Evolutionary conservation across 164 flowering plant genomes (phyloP).

Genomic region (Macadamia tetraphylla): DNA sequence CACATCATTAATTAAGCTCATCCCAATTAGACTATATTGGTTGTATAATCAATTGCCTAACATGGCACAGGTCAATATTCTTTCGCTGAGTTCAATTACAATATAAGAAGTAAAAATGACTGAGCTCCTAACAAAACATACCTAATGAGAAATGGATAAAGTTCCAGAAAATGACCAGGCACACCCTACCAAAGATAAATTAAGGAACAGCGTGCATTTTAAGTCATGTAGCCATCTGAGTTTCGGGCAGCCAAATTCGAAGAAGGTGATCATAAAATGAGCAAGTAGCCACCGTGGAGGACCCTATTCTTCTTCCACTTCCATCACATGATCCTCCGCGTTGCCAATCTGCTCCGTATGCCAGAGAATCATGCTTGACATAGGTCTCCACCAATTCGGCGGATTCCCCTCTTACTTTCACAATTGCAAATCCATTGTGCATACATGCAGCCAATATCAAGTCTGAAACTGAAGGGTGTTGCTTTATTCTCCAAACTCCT

Average conservation of each 20-base stretch:
- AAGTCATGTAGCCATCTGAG: conserved; percentile 22
- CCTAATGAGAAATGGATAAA: too few relatives aligned
- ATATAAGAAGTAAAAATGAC: too few relatives aligned
- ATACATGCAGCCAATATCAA: conserved; percentile 85
- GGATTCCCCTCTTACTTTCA: conserved; percentile 30
- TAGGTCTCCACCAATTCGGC: conserved; percentile 58
- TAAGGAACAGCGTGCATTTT: background rate
- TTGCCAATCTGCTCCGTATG: conserved; percentile 96
- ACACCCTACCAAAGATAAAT: background rate
- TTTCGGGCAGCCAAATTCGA: conserved; percentile 68
- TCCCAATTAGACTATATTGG: too few relatives aligned
- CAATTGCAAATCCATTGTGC: conserved; percentile 90
- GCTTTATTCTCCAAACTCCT: conserved; percentile 94
- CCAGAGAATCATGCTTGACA: conserved; percentile 66
- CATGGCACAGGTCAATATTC: too few relatives aligned
- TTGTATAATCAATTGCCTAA: too few relatives aligned
- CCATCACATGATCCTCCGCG: conserved; percentile 18
- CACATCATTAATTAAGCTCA: too few relatives aligned
- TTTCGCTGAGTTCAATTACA: too few relatives aligned
- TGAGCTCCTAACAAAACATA: too few relatives aligned
- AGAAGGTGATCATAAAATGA: conserved; percentile 84
- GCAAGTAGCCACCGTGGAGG: conserved; percentile 69
- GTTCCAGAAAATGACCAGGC: too few relatives aligned
- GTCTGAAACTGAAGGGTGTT: conserved; percentile 56
- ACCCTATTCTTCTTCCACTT: conserved; percentile 17